A percentile compares a stretch with the other conserved stretches of the same genome.
Conservation (phyloP, 495 filamentous ascomycete species). For the Haplographium delicatum region DNA sequence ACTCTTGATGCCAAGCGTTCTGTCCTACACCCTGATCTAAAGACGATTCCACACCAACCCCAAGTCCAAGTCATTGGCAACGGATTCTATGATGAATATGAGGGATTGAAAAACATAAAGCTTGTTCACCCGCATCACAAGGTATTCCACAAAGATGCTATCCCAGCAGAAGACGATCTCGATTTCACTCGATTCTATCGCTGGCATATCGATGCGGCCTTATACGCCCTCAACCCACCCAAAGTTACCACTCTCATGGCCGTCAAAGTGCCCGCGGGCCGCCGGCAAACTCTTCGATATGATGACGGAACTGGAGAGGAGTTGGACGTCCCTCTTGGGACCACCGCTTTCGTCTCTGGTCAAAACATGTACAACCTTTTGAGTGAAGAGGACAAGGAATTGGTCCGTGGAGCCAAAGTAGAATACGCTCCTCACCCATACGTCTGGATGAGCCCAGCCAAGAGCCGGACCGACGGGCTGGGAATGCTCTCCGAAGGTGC, state of each 20-base stretch:
- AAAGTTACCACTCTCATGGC: conserved; percentile 65
- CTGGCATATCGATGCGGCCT: conserved; percentile 75
- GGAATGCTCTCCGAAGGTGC: conserved; percentile 57
- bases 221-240: conserved; percentile 67
- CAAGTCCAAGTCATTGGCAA: conserved; percentile 78
- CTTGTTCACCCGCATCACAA: conserved; percentile 70
- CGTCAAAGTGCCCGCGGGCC: conserved; percentile 58
- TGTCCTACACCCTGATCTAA: conserved; percentile 70
- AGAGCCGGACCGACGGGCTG: conserved; percentile 58
- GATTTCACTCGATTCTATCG: conserved; percentile 68
- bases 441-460: conserved; percentile 67
- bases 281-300: conserved; percentile 60
- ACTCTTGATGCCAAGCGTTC: conserved; percentile 55
- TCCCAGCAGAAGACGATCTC: conserved; percentile 58
- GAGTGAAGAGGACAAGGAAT: conserved; percentile 57
- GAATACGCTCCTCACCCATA: conserved; percentile 75
- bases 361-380: conserved; percentile 60
- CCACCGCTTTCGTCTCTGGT: conserved; percentile 68
- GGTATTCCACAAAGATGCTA: conserved; percentile 61
- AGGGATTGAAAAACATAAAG: conserved; percentile 59
- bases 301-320: conserved; percentile 67
- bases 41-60: conserved; percentile 72
- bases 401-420: conserved; percentile 56
- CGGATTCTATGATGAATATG: conserved; percentile 57
- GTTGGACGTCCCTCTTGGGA: conserved; percentile 63